Conservation (phyloP, 2,329 filamentous ascomycete genomes). For the Ophiocordyceps robertsii region DNA sequence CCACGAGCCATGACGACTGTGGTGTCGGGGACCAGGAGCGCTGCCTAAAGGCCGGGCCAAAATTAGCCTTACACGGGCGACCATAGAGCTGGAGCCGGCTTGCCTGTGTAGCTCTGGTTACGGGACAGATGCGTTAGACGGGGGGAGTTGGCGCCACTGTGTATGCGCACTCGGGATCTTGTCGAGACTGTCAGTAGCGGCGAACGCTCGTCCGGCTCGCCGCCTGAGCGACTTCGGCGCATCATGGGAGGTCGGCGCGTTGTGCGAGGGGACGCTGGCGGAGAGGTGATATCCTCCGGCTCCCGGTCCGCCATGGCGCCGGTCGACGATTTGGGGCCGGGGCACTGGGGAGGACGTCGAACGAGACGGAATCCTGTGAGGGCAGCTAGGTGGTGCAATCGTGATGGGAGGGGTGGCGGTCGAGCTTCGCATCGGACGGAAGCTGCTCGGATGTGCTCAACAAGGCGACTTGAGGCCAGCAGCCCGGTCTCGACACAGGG, state of each 20-base stretch:
- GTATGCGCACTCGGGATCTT: constrained; percentile 28
- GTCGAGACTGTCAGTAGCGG: constrained; percentile 24
- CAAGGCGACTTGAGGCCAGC: too few species aligned
- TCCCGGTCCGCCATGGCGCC: constrained; percentile 17
- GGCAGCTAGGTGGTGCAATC: too few species aligned
- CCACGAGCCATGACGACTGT: constrained; percentile 46
- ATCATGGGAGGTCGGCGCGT: constrained; percentile 13
- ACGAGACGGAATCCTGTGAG: too few species aligned
- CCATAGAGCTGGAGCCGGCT: constrained; percentile 1
- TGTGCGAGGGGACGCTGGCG: constrained; percentile 19
- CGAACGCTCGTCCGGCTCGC: constrained; percentile 28
- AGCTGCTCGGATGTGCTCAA: too few species aligned
- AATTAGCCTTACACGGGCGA: not conserved
- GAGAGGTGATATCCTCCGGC: constrained; percentile 12
- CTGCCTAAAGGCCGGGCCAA: constrained; percentile 16
- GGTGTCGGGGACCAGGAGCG: constrained; percentile 28
- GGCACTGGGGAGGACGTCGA: not conserved
- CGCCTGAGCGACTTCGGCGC: constrained; percentile 13
- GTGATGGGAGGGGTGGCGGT: not conserved
- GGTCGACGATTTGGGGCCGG: not conserved
- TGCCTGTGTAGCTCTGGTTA: constrained; percentile 32
- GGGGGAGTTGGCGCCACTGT: constrained; percentile 16
- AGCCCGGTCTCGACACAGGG: too few species aligned
- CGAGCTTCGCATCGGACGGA: not conserved
- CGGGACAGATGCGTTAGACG: constrained; percentile 15